Base-by-base conservation (phyloP, 306 rosid species). In the Malus sieversii region DNA sequence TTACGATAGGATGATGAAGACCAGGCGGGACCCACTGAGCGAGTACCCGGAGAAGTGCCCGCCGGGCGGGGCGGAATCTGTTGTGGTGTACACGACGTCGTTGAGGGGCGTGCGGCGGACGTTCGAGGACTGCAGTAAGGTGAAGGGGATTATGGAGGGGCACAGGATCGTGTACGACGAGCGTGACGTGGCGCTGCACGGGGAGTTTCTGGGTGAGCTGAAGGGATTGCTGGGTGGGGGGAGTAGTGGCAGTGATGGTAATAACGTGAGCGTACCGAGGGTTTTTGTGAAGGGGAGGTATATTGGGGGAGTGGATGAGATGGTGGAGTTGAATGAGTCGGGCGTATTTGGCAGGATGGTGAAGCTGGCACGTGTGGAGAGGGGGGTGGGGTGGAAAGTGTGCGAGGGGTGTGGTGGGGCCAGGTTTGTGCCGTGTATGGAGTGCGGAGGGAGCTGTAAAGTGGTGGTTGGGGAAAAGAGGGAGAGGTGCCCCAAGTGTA, bases 51-150 rank as follows among this genome's bases (percentile, higher is more conserved):
- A 88, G 83, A 94, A 75, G 73, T 86, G 89, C n/a, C 98, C 98
- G 0, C 95, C 93, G 0, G 91, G 93, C 0, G 97, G 96, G 0
- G 76, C 35, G 1, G 92, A 92, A 8, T 29, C 80, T 11, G 93
- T 92, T 77, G 98, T 94, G 63, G 76, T 94, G 10, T 94, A 92
- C 80, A 94, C 98, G 78, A 94, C 98, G 83, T 91, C 98, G 75
- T 68, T 94, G 73, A 73, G 95, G 0, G 98, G 98, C 4, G 90
- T 94, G 3, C 72, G 98, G 42, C 85, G 87, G 75, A 94, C 98
- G 23, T 85, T 72, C 59, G 97, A 92, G 80, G 96, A 92, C 1
- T 94, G 98, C 57, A 85, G 81, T 69, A 67, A 75, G 4, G 97
- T 87, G 69, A 82, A 87, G 38, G 75, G 89, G 14, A 46, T 94